A percentile compares a stretch with the other conserved stretches of the same genome.
These are phyloP conservation scores for Eutrema japonicum DNA, from an alignment of 345 rosid species.

Conservation along the genomic window DNA sequence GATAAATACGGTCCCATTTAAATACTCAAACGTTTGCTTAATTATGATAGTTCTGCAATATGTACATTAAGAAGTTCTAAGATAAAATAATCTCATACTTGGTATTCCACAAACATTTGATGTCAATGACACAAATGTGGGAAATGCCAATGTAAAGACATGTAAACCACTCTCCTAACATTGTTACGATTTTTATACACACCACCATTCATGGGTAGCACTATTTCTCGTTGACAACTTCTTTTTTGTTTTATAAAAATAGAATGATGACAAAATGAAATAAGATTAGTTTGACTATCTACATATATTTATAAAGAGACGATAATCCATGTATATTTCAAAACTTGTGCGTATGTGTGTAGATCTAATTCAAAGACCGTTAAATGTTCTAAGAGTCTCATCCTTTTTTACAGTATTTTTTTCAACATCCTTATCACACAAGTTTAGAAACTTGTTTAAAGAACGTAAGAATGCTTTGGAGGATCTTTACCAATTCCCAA, in stretches of 20 bases:
- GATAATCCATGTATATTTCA: not conserved
- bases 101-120: too few relatives aligned
- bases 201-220: conserved; percentile 22
- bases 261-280: not conserved
- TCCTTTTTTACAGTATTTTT: not conserved
- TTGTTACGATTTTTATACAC: not conserved
- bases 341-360: not conserved
- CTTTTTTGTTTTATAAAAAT: not conserved
- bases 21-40: too few relatives aligned
- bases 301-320: not conserved
- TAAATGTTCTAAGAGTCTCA: conserved; percentile 1
- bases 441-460: not conserved
- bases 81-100: too few relatives aligned
- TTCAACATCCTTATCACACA: not conserved
- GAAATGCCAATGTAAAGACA: conserved; percentile 14
- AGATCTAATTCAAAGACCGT: conserved; percentile 9
- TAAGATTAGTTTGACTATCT: not conserved
- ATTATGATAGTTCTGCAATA: too few relatives aligned
- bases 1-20: too few relatives aligned
- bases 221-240: not conserved
- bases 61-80: too few relatives aligned
- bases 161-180: conserved; percentile 26
- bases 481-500: conserved; percentile 12
- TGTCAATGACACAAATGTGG: too few relatives aligned
- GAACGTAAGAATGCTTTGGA: conserved; percentile 4